Evolutionary conservation across 2,329 filamentous ascomycete species (phyloP).

Genomic region (Aspergillus thermomutatus): DNA sequence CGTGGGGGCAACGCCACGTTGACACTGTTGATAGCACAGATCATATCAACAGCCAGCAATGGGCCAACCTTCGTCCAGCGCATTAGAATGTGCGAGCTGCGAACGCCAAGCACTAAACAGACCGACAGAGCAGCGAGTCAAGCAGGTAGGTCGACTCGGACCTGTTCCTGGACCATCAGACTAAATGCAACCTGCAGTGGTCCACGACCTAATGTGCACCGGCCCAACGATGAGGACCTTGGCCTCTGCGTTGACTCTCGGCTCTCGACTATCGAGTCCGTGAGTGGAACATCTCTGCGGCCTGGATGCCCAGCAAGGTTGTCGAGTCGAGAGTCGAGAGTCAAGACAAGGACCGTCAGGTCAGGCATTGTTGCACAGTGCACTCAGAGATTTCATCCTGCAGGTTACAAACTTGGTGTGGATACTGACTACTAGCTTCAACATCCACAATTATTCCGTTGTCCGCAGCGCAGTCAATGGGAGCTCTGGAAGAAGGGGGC

Average conservation of each 20-base stretch:
- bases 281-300: not conserved
- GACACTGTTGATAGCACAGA: not conserved
- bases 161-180: not conserved
- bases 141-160: not conserved
- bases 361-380: no score
- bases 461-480: not conserved
- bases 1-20: not conserved
- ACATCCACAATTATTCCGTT: not conserved
- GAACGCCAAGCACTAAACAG: not conserved
- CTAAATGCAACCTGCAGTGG: not conserved
- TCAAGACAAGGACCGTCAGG: not conserved
- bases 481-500: not conserved
- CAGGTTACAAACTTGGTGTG: not conserved
- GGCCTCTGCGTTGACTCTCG: not conserved
- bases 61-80: not conserved
- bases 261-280: not conserved
- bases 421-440: not conserved
- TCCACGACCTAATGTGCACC: not conserved
- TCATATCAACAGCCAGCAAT: not conserved
- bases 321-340: not conserved
- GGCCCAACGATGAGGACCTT: not conserved
- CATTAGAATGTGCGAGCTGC: not conserved
- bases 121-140: not conserved
- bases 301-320: not conserved
- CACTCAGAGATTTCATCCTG: not conserved